A percentile compares a stretch with the other conserved stretches of the same genome.
Evolutionary conservation across 2,329 filamentous ascomycete genomes (phyloP).

Genomic region (Epichloe uncinata): DNA sequence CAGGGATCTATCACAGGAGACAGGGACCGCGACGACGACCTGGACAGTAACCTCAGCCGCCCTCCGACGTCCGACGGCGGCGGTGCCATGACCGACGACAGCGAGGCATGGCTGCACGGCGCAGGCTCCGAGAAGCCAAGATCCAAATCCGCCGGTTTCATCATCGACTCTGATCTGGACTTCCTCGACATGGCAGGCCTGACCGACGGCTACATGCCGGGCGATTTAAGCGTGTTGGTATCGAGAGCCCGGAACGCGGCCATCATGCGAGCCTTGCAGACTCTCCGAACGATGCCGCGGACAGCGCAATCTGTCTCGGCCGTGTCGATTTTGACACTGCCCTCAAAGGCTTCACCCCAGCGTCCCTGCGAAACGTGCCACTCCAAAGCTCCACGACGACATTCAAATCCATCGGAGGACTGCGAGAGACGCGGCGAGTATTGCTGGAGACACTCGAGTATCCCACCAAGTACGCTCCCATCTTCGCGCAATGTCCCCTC

Average conservation of each 20-base stretch:
- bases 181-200: conserved; percentile 86
- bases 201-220: conserved; percentile 97
- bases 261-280: conserved; percentile 65
- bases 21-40: conserved; percentile 24
- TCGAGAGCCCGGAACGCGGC: conserved; percentile 84
- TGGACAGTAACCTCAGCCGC: conserved; percentile 34
- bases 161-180: conserved; percentile 65
- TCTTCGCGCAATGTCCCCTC: conserved; percentile 90
- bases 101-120: conserved; percentile 64
- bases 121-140: conserved; percentile 34
- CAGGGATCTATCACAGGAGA: conserved; percentile 31
- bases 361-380: conserved; percentile 86
- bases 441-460: conserved; percentile 92
- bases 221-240: conserved; percentile 75
- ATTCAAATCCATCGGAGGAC: conserved; percentile 82
- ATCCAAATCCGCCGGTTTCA: conserved; percentile 45
- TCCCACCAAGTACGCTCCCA: conserved; percentile 93
- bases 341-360: conserved; percentile 84
- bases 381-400: conserved; percentile 86
- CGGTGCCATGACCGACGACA: conserved; percentile 27
- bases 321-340: conserved; percentile 71
- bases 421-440: conserved; percentile 76
- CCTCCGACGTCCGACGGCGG: conserved; percentile 42
- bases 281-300: conserved; percentile 30
- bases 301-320: conserved; percentile 46